Evolutionary conservation across 2,329 filamentous ascomycete genomes (phyloP).

Genomic region (Tolypocladium cylindrosporum): DNA sequence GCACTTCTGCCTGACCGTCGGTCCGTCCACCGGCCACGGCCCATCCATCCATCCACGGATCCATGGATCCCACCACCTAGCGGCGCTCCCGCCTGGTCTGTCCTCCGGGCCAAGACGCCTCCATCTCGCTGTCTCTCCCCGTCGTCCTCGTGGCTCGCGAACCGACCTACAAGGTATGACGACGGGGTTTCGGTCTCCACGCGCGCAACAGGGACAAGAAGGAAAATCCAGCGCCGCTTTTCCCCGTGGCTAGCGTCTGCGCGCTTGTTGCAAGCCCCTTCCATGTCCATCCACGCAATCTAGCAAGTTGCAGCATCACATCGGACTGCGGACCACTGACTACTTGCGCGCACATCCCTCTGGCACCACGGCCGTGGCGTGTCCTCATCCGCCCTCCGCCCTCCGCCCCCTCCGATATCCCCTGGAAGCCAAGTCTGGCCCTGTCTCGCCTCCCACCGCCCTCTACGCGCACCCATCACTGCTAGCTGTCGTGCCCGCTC

Average conservation of each 20-base stretch:
- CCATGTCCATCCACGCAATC: neutral
- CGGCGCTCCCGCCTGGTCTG: neutral
- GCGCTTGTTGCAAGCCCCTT: slow-evolving; percentile 15
- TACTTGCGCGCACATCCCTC: neutral
- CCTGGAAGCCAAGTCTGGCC: neutral
- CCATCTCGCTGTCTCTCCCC: neutral
- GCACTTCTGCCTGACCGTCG: slow-evolving; percentile 8
- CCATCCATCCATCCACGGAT: slow-evolving; percentile 10
- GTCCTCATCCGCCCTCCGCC: neutral
- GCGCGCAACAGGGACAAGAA: slow-evolving; percentile 2
- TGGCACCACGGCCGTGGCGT: neutral
- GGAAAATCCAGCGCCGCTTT: slow-evolving; percentile 15
- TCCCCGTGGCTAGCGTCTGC: slow-evolving; percentile 17
- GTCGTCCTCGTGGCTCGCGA: neutral
- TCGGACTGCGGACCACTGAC: neutral
- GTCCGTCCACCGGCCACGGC: slow-evolving; percentile 1
- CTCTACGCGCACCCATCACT: neutral
- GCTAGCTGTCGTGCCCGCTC: slow-evolving; percentile 1
- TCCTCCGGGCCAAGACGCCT: slow-evolving; percentile 2
- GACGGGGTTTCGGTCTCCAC: neutral
- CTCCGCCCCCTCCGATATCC: neutral
- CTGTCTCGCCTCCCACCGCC: neutral
- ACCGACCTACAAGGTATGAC: neutral
- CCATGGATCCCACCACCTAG: neutral
- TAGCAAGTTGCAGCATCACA: neutral